Evolutionary conservation across 768 basidiomycete species (phyloP), one percentile per base, ranked within the genome.

Genomic region (Boletellus ananas): DNA sequence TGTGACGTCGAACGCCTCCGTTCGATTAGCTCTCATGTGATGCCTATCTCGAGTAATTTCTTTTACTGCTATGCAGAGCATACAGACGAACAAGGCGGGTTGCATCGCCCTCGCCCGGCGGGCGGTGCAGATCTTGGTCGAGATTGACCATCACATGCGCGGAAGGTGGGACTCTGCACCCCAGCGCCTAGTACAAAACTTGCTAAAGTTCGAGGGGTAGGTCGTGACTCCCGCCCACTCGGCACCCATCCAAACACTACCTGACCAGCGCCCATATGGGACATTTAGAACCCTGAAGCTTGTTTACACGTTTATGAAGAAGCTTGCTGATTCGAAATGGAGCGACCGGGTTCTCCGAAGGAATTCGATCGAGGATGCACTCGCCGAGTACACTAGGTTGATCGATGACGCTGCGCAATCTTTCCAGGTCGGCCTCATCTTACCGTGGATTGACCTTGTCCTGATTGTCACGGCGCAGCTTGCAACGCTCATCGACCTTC

Each of bases 401-500:
- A 57, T 78, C 31, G 71, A 76, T 20, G 77, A 78, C 20, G 74
- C 78, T 11, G 68, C 72, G 11, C 71, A 72, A 42, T 70, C 76
- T 9, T 77, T 79, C 50, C 77, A 79, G 68, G 78, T 74, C 3
- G 11, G 47, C 33, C 8, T 38, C 7, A 16, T 36, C 13, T 44
- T 40, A 7, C 27, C 18, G 10, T 25, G 16, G 21, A 21, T 5
- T 2, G 2, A 34, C 31, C 3, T 39, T 18, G 14, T 50, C 13
- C 21, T 43, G 16, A 38, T n/a, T n/a, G 4, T 44, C 12, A 12
- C 4, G 18, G 21, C 31, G 6, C 35, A 78, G 78, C 68, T 78
- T 6, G 70, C 74, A 6, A 72, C 75, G 0, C 67, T 79, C 5
- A 77, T 79, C 35, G 71, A 75, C 42, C 70, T 79, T 16, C 77